Evolutionary conservation across 2,329 filamentous ascomycete species (phyloP), one percentile per base, ranked within the genome.

Genomic region (Ascocoryne sarcoides): DNA sequence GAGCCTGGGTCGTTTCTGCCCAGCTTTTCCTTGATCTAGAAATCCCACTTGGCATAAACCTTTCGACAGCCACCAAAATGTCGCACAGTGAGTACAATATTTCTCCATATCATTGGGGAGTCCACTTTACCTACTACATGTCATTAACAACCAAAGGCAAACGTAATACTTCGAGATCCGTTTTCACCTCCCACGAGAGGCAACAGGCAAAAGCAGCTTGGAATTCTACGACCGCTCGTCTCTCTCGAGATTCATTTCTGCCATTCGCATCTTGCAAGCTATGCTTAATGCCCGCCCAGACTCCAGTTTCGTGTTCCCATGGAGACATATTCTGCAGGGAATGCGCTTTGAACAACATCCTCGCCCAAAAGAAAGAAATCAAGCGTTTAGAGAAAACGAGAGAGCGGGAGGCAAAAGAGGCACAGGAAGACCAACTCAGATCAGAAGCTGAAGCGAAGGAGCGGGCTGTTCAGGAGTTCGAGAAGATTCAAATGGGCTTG

Each of bases 271-370:
- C 82, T 16, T 98, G 90, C 66, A 77, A 82, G 39, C 72, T 98
- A 19, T 98, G 90, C 58, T 79, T 96, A 12, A 76, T 88, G 44
- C 75, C 82, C 5, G 84, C 89, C 15, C 76, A 82, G 20, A 77
- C 87, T 34, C 89, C 92, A 1, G 87, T 95, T 26, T 79, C 86
- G 16, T 96, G 90, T 62, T 68, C 75, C 2, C 75, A 80, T 49
- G 90, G 90, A 46, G 89, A 96, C 62, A 71, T 98, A 10, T 96
- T 96, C 67, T 98, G 90, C 62, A 80, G 87, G 52, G 92, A 96
- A 66, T 98, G 90, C 65, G 89, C 88, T 7, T 76, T 96, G 39
- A 80, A 71, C 51, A 95, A 96, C 55, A 79, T 98, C n/a, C 71
- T 96, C 1, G 75, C 87, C 1, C 90, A 98, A 63, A 82, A 86